Conservation (phyloP, 768 basidiomycete genomes). For the Dentipellis fragilis region DNA sequence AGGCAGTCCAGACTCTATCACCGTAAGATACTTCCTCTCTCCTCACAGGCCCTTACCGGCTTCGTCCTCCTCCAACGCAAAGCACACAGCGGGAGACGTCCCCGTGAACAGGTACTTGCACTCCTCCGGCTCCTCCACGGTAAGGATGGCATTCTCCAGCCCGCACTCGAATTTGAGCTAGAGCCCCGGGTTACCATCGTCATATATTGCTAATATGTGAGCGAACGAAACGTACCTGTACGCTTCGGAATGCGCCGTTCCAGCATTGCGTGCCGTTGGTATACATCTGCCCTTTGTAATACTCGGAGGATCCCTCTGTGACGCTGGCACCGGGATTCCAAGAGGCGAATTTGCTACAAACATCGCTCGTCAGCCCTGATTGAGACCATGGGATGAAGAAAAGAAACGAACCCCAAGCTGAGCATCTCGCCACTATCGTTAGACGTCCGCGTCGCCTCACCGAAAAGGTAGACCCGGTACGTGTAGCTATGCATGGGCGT, state of each 20-base stretch:
- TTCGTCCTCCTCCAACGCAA: slow-evolving; percentile 36
- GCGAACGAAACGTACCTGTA: slow-evolving; percentile 31
- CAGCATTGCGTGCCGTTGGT: slow-evolving; percentile 83
- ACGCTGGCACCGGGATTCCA: slow-evolving; percentile 66
- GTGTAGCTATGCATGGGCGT: slow-evolving; percentile 52
- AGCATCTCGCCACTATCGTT: slow-evolving; percentile 64
- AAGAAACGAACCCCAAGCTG: slow-evolving; percentile 68
- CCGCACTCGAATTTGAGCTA: slow-evolving; percentile 69
- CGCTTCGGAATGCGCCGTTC: slow-evolving; percentile 90
- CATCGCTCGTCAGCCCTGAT: neutral
- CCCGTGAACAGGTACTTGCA: slow-evolving; percentile 89
- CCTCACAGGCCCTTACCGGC: slow-evolving; percentile 8
- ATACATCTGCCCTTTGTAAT: slow-evolving; percentile 78
- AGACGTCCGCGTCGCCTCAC: slow-evolving; percentile 79
- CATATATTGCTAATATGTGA: too few species aligned
- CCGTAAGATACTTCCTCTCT: too few species aligned
- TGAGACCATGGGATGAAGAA: neutral
- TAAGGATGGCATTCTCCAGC: slow-evolving; percentile 67
- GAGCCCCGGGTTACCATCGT: too few species aligned
- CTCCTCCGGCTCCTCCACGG: slow-evolving; percentile 86
- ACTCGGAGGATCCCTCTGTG: slow-evolving; percentile 53
- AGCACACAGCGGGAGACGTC: slow-evolving; percentile 78
- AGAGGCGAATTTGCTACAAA: slow-evolving; percentile 54
- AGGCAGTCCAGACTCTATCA: too few species aligned
- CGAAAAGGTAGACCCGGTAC: slow-evolving; percentile 90